Conservation (phyloP, 768 basidiomycete species). For the Clavulina sp. region DNA sequence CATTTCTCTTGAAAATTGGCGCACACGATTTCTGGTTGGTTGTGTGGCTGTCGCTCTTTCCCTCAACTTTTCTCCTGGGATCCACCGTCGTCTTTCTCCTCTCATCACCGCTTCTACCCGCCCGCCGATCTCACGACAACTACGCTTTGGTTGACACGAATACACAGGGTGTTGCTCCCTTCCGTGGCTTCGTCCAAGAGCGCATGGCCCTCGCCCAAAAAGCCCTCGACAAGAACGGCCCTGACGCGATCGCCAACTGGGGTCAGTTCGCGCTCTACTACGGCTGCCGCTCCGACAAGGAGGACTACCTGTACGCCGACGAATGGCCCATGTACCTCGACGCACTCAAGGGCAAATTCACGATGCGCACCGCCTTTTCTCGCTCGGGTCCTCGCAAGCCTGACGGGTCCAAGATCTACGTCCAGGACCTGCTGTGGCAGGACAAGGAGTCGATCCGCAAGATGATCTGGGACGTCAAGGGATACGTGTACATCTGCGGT, state of each 20-base stretch:
- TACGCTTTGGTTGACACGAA: constrained; percentile 5
- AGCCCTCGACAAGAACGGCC: constrained; percentile 87
- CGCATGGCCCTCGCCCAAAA: constrained; percentile 90
- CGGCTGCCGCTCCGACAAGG: constrained; percentile 74
- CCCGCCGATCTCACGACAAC: too few species aligned
- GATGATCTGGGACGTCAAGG: constrained; percentile 83
- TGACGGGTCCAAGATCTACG: constrained; percentile 92
- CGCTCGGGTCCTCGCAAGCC: constrained; percentile 61
- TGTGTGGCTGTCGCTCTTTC: too few species aligned
- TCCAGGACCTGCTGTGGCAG: constrained; percentile 93
- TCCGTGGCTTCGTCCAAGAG: constrained; percentile 98
- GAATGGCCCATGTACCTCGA: constrained; percentile 83
- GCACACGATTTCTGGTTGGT: too few species aligned
- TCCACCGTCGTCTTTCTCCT: too few species aligned
- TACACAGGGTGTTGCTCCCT: constrained; percentile 92
- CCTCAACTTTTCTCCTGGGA: too few species aligned
- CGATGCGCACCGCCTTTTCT: constrained; percentile 78
- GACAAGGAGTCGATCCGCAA: constrained; percentile 68
- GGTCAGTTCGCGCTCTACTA: constrained; percentile 90
- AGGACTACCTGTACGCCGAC: constrained; percentile 88
- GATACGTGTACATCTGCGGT: constrained; percentile 94
- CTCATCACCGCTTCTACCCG: too few species aligned
- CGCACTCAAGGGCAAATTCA: constrained; percentile 85
- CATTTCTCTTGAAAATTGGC: too few species aligned
- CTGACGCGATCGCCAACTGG: constrained; percentile 88